Base-by-base conservation (phyloP, 73 alveolate genomes). In the Uronychia setigera region DNA sequence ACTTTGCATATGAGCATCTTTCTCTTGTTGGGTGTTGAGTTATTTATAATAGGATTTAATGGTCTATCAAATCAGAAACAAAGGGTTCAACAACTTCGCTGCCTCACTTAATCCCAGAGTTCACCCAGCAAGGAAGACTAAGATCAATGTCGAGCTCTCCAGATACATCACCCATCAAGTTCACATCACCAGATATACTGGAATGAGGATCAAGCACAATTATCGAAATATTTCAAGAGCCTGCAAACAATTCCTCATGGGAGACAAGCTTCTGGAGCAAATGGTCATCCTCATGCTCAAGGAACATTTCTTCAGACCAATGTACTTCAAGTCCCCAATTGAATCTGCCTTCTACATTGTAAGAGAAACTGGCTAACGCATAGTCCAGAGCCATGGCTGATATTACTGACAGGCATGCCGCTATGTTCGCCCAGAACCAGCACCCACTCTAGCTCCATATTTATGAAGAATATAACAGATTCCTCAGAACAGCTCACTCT, bases 201-300 rank as follows among this genome's bases (percentile, higher is more conserved):
- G 92, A 11, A 89, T 89, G 95, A 83, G 95, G 78, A 35, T 84
- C 74, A 32, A 78, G 80, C 95, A 89, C 82, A 84, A 84, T 89
- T 89, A 89, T 80, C 77, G 95, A 79, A 89, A 87, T 46, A 89
- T 89, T 60, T 84, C 92, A n/a, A 83, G 95, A 83, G 92, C 95
- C 1, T 32, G 88, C 85, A 89, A 89, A 83, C 89, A 89, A 57
- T 89, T 89, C 92, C 82, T 89, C 46, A 79, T 89, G 92, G 95
- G 95, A 58, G 95, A 89, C 34, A 89, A 84, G 58, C 29, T 89
- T 13, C 81, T 74, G 59, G 95, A 89, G 78, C 90, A 89, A 79
- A 0, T 84, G 26, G 74, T 81, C 74, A 89, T 89, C 80, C 83
- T 89, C 31, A 74, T 80, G 67, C 46, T 89, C 58, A 89, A 79